Base-by-base conservation (phyloP, 108 stramenopile species). In the Chaetoceros muelleri region DNA sequence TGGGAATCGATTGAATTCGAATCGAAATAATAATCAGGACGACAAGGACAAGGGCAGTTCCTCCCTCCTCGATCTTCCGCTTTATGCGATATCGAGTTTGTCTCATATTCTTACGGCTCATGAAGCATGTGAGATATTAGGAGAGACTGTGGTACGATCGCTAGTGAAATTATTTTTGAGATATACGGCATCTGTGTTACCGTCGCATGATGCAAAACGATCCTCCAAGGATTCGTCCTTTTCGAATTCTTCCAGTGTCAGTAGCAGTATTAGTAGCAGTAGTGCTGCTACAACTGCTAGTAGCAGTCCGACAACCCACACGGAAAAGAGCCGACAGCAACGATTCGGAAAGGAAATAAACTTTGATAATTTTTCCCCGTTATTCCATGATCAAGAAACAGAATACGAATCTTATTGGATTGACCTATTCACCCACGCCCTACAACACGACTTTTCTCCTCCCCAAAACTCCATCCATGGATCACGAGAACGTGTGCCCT, bases 91-190 rank as follows among this genome's bases (percentile, higher is more conserved):
- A 58, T 55, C 74, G 22, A 63, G 75, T 46, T 58, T 82, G 40
- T 86, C 85, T 2, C 55, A 66, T 53, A 73, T 90, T 2, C 60
- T 90, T 18, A 77, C 85, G 26, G 74, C 81, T 0, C 30, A 52
- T 27, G 69, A 73, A 24, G 89, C 89, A 5, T 78, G 83, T 29
- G 30, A 64, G 5, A 65, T 82, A 20, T 52, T 90, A 24, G 84
- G 84, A 8, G 66, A 59, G 45, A 65, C 69, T 8, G 55, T 28
- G 0, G 76, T 81, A 2, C 65, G 67, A 19, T 52, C 59, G 0
- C 70, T 84, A 24, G 65, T 90, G 17, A 62, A 64, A 8, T 45
- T 48, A 13, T 71, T 80, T 27, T 28, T 89, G 29, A 64, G 58
- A 62, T 57, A 29, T 7, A 40, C n/a, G 18, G 24, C 45, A 10